Evolutionary conservation across 2,329 filamentous ascomycete species (phyloP).

Genomic region (Clarireedia homoeocarpa): DNA sequence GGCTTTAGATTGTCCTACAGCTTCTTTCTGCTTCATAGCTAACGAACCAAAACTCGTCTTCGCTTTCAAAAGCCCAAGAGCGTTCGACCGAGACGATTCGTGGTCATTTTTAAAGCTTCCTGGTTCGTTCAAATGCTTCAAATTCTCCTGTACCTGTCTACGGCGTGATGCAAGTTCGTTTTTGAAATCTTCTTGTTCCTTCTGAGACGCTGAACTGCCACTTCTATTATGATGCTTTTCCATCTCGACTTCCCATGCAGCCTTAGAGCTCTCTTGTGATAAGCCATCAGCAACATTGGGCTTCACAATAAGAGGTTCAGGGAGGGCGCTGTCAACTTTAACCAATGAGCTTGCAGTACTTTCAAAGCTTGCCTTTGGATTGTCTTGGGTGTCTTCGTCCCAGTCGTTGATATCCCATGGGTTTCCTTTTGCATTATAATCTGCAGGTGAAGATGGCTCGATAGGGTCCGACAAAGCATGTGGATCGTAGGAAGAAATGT

Average conservation of each 20-base stretch:
- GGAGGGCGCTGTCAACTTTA: conserved; percentile 12
- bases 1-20: conserved; percentile 38
- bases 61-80: conserved; percentile 54
- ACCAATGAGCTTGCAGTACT: conserved; percentile 3
- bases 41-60: conserved; percentile 64
- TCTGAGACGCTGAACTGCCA: conserved; percentile 41
- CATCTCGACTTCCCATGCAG: conserved; percentile 26
- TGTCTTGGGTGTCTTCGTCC: conserved; percentile 18
- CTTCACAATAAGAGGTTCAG: conserved; percentile 10
- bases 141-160: conserved; percentile 62
- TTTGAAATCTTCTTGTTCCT: conserved; percentile 63
- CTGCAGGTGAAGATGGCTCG: conserved; percentile 22
- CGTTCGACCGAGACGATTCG: conserved; percentile 38
- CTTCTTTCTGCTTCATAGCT: conserved; percentile 38
- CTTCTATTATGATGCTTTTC: conserved; percentile 36
- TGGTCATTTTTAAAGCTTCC: conserved; percentile 32
- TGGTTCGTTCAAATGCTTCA: conserved; percentile 62
- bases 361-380: conserved; percentile 14
- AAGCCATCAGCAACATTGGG: conserved; percentile 13
- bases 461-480: conserved; percentile 32
- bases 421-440: conserved; percentile 33
- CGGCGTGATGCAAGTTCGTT: conserved; percentile 64
- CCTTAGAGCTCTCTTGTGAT: conserved; percentile 10
- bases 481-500: conserved; percentile 37
- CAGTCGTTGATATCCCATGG: conserved; percentile 37